These are phyloP conservation scores for Fagopyrum esculentum DNA, from an alignment of 148 eudicot genomes.

Conservation along the genomic window DNA sequence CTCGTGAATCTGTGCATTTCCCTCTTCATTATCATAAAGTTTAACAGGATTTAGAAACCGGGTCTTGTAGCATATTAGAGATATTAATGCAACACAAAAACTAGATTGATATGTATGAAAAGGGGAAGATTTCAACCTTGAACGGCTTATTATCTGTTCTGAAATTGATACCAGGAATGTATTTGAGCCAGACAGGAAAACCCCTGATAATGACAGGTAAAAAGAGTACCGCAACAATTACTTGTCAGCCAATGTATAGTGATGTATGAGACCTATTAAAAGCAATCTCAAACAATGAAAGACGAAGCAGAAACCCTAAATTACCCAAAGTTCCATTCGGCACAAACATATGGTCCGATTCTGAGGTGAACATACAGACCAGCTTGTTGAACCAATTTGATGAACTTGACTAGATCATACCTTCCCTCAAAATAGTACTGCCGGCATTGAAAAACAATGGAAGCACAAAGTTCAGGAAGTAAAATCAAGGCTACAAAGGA, in stretches of 20 bases:
- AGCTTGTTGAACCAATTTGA: conserved; percentile 69
- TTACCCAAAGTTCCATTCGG: conserved; percentile 98
- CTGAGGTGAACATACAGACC: conserved; percentile 83
- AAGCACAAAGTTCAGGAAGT: background rate
- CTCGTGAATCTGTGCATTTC: conserved; percentile 77
- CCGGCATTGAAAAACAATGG: conserved; percentile 14
- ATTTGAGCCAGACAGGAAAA: conserved; percentile 92
- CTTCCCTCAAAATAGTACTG: conserved; percentile 87
- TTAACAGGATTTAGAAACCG: background rate
- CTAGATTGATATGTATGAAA: background rate
- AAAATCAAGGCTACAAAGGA: background rate
- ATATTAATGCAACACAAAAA: background rate
- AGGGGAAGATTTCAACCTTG: conserved; percentile 42
- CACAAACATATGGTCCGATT: conserved; percentile 94
- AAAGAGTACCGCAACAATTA: background rate
- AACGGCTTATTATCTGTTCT: conserved; percentile 87
- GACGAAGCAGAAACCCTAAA: background rate
- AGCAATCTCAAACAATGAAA: background rate
- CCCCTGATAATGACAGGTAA: conserved; percentile 40
- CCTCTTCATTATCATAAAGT: conserved; percentile 30
- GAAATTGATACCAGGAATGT: conserved; percentile 78
- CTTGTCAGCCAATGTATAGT: background rate
- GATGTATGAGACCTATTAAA: background rate
- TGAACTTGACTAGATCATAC: conserved; percentile 79
- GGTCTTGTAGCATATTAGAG: background rate